Evolutionary conservation across 176 grass and related monocot genomes (phyloP).

Genomic region (Oryza glumipatula): DNA sequence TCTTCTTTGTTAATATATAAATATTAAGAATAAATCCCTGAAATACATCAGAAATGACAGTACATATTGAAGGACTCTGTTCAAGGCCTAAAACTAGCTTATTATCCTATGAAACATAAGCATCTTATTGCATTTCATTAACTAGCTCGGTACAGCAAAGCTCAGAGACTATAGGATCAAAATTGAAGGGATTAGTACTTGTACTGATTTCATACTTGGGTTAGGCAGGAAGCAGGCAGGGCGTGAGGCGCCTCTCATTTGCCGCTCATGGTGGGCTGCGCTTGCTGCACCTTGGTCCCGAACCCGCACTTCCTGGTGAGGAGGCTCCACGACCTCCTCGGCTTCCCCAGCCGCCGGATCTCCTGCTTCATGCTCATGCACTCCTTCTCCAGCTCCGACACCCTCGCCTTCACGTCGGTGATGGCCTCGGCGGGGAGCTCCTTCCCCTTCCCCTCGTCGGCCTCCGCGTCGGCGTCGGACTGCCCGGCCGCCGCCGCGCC

Average conservation of each 20-base stretch:
- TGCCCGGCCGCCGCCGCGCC: constrained; percentile 15
- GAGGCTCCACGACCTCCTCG: constrained; percentile 63
- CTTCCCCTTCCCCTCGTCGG: constrained; percentile 34
- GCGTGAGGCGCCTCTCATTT: constrained; percentile 29
- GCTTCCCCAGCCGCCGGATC: constrained; percentile 62
- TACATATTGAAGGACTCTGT: neutral
- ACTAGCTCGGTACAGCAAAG: neutral
- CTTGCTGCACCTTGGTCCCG: constrained; percentile 55
- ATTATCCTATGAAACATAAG: constrained; percentile 14
- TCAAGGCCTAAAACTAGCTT: constrained; percentile 14
- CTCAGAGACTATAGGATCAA: neutral
- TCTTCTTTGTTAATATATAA: neutral
- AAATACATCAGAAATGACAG: neutral
- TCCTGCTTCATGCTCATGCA: constrained; percentile 73
- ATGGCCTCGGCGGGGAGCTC: constrained; percentile 18
- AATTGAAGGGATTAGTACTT: neutral
- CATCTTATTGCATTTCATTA: constrained; percentile 42
- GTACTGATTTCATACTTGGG: neutral
- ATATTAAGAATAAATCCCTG: neutral
- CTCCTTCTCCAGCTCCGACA: constrained; percentile 75
- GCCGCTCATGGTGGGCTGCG: constrained; percentile 43
- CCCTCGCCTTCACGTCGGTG: constrained; percentile 50
- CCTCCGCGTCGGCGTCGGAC: neutral
- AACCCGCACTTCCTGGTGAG: constrained; percentile 61
- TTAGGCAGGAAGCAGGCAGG: neutral